Conservation (phyloP, 2,329 filamentous ascomycete species). For the Sporothrix pseudoabietina region DNA sequence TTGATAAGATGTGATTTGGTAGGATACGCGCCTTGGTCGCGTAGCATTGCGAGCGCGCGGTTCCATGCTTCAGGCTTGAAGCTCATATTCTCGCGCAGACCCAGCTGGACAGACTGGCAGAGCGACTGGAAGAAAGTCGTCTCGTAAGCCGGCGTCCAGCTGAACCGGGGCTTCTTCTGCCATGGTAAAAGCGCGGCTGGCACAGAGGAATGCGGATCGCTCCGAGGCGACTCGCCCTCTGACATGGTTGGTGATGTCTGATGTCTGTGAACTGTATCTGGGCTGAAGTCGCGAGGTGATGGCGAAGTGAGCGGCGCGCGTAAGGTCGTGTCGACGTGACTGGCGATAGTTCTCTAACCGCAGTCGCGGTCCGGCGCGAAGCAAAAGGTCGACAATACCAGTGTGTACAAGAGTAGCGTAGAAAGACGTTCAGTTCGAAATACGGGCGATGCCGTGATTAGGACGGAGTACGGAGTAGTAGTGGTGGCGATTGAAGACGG, state of each 20-base stretch:
- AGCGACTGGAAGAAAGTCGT: constrained; percentile 63
- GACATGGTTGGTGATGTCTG: constrained; percentile 38
- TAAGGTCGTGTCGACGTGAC: not conserved
- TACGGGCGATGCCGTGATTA: constrained; percentile 10
- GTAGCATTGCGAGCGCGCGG: constrained; percentile 56
- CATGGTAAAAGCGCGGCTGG: constrained; percentile 31
- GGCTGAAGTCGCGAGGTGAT: not conserved
- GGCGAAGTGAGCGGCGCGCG: not conserved
- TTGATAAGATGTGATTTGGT: constrained; percentile 64
- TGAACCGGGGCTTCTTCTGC: constrained; percentile 55
- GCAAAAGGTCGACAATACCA: constrained; percentile 4
- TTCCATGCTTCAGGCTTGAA: constrained; percentile 66
- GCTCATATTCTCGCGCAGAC: constrained; percentile 53
- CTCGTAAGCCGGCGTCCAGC: constrained; percentile 62
- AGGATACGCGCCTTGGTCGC: constrained; percentile 60
- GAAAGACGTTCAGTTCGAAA: constrained; percentile 4
- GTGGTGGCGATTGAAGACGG: constrained; percentile 20
- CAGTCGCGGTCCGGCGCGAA: constrained; percentile 1
- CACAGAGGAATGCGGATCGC: constrained; percentile 31
- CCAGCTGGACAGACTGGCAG: constrained; percentile 60
- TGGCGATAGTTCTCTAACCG: not conserved
- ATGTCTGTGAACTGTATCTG: too few relatives aligned
- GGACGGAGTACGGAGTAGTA: not conserved
- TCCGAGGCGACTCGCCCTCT: constrained; percentile 39
- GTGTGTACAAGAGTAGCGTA: constrained; percentile 4